These are phyloP conservation scores for Volvariella surrecta DNA, from an alignment of 1,284 basidiomycete species.

Conservation along the genomic window DNA sequence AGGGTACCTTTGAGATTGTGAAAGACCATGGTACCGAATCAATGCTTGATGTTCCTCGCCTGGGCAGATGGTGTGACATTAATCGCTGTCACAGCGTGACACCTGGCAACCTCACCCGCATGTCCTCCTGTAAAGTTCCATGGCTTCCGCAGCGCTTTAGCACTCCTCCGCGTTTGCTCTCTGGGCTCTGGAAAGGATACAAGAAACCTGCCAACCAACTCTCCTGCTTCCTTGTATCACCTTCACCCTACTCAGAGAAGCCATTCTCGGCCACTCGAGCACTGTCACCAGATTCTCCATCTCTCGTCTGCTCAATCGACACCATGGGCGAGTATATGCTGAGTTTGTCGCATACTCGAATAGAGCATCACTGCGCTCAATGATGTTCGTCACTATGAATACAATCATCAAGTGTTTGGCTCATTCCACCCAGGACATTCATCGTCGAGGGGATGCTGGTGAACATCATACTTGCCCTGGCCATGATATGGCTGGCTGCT, in stretches of 20 bases:
- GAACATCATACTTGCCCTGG: slow-evolving; percentile 15
- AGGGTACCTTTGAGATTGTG: slow-evolving; percentile 89
- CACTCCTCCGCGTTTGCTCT: too few species aligned
- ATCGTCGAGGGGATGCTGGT: slow-evolving; percentile 18
- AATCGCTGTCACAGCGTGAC: neutral
- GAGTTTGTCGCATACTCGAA: slow-evolving; percentile 25
- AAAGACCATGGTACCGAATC: slow-evolving; percentile 53
- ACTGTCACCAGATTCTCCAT: slow-evolving; percentile 11
- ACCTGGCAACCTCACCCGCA: neutral
- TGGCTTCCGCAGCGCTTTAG: too few species aligned
- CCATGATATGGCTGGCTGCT: slow-evolving; percentile 13
- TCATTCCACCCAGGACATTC: slow-evolving; percentile 11
- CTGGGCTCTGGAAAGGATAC: too few species aligned
- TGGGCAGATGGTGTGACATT: neutral
- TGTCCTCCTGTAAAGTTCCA: too few species aligned
- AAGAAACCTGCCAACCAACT: too few species aligned
- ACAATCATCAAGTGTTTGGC: neutral
- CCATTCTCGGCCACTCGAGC: too few species aligned
- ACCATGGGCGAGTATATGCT: slow-evolving; percentile 14
- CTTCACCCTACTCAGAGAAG: too few species aligned
- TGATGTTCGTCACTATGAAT: slow-evolving; percentile 14
- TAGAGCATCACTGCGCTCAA: slow-evolving; percentile 15
- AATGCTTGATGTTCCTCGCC: slow-evolving; percentile 4
- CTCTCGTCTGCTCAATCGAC: slow-evolving; percentile 16
- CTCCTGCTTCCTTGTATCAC: too few species aligned